phyloP scores from a whole-genome alignment of 345 rosid genomes.

The Zanthoxylum bungeanum region DNA sequence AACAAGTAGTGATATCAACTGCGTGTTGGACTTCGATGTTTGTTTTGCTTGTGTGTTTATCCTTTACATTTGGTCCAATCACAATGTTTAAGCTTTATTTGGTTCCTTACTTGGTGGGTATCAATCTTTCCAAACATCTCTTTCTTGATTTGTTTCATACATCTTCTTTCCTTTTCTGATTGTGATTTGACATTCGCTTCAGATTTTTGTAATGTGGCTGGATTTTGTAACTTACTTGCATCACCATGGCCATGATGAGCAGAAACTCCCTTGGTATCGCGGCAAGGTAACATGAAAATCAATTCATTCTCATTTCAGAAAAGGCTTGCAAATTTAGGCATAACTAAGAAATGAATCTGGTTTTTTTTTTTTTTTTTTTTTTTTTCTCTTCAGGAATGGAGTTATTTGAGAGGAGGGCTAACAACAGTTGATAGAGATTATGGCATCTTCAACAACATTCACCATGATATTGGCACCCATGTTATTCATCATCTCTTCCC shows the following conservation, averaged over 20 bases:
- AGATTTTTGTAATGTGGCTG: constrained; percentile 86
- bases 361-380: too few species aligned
- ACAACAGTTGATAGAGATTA: constrained; percentile 86
- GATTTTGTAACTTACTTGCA: constrained; percentile 85
- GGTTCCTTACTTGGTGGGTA: constrained; percentile 63
- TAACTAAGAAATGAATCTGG: not conserved
- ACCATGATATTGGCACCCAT: constrained; percentile 92
- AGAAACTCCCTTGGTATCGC: constrained; percentile 90
- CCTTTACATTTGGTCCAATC: constrained; percentile 41
- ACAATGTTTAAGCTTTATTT: constrained; percentile 59
- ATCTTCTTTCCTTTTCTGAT: not conserved
- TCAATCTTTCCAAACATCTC: not conserved
- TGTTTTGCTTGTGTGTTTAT: constrained; percentile 35
- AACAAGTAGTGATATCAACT: constrained; percentile 66
- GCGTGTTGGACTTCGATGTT: constrained; percentile 62
- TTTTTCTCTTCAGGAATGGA: constrained; percentile 96
- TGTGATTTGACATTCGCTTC: not conserved
- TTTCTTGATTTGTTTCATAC: not conserved
- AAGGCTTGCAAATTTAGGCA: not conserved
- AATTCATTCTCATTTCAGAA: not conserved
- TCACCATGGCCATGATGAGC: constrained; percentile 76
- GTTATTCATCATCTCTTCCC: constrained; percentile 95
- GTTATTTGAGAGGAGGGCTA: constrained; percentile 81
- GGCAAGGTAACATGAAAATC: constrained; percentile 54
- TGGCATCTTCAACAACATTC: constrained; percentile 70